Conservation (phyloP, 2,329 filamentous ascomycete genomes). For the Cercospora nicotianae region DNA sequence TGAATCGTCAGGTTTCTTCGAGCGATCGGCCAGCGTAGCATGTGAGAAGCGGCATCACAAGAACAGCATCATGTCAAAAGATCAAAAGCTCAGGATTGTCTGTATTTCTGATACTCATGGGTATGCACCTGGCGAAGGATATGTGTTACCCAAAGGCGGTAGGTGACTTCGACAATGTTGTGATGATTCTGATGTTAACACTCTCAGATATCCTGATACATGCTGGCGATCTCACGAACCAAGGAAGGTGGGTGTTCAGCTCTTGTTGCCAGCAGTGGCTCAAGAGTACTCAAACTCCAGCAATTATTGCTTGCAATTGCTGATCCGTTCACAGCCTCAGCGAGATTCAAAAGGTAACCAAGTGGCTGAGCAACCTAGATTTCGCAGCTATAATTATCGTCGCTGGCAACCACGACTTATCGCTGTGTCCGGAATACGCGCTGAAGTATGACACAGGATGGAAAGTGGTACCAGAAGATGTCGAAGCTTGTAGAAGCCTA, state of each 20-base stretch:
- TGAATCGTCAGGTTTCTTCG: too few relatives aligned
- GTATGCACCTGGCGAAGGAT: conserved; percentile 6
- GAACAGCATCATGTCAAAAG: conserved; percentile 4
- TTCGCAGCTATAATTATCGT: conserved; percentile 71
- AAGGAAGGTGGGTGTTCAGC: conserved; percentile 51
- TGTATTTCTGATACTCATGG: conserved; percentile 67
- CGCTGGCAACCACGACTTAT: conserved; percentile 77
- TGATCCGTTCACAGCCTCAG: conserved; percentile 32
- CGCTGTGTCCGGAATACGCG: conserved; percentile 54
- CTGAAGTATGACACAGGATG: conserved; percentile 35
- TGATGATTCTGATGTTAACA: neutral
- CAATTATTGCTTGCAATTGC: neutral
- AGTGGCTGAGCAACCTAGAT: conserved; percentile 66
- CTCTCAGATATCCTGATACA: conserved; percentile 68
- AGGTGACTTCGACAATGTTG: neutral
- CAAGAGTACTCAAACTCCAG: too few relatives aligned
- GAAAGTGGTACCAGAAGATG: conserved; percentile 44
- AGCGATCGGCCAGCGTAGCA: too few relatives aligned
- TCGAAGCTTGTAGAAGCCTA: conserved; percentile 56
- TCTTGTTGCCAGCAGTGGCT: too few relatives aligned
- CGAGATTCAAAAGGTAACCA: conserved; percentile 61
- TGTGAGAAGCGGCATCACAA: neutral
- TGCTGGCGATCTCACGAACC: conserved; percentile 74
- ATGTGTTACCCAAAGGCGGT: conserved; percentile 8
- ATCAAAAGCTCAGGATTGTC: conserved; percentile 62